These are phyloP conservation scores for Capsella rubella DNA, from an alignment of 441 rosid species.

Conservation along the genomic window DNA sequence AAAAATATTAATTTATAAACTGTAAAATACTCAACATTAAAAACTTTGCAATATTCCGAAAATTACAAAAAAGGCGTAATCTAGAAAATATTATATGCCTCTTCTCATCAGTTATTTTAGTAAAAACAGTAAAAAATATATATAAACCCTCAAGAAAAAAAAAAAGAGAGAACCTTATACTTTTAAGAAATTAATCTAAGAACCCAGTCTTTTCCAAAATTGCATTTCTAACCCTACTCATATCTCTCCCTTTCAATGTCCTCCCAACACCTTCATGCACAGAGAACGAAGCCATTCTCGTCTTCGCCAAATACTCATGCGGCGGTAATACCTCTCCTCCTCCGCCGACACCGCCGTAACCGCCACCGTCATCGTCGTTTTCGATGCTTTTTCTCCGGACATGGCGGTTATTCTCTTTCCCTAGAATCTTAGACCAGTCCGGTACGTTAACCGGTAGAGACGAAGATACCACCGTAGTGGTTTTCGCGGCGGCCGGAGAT, in stretches of 20 bases:
- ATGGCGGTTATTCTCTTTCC: constrained; percentile 49
- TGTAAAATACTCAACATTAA: background rate
- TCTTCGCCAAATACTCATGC: constrained; percentile 60
- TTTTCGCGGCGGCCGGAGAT: constrained; percentile 26
- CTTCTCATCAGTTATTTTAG: constrained; percentile 13
- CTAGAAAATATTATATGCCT: constrained; percentile 19
- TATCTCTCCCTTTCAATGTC: constrained; percentile 64
- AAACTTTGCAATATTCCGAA: constrained; percentile 9
- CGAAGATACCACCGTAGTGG: constrained; percentile 46
- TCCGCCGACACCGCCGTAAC: constrained; percentile 33
- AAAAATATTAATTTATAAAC: too few relatives aligned
- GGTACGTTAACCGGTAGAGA: constrained; percentile 75
- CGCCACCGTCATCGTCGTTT: constrained; percentile 45
- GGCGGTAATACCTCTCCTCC: constrained; percentile 53
- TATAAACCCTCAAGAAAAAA: background rate
- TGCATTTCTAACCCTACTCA: constrained; percentile 67
- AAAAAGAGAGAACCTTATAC: background rate
- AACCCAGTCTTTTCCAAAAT: constrained; percentile 64
- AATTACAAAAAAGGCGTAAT: constrained; percentile 16
- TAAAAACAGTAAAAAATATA: background rate
- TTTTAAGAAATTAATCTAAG: constrained; percentile 46
- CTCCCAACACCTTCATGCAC: constrained; percentile 69
- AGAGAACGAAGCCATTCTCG: constrained; percentile 56
- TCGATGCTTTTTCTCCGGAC: constrained; percentile 31
- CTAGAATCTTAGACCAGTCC: constrained; percentile 86